Evolutionary conservation across 108 stramenopile species (phyloP), one percentile per base, ranked within the genome.

Genomic region (Skeletonema menzelii): DNA sequence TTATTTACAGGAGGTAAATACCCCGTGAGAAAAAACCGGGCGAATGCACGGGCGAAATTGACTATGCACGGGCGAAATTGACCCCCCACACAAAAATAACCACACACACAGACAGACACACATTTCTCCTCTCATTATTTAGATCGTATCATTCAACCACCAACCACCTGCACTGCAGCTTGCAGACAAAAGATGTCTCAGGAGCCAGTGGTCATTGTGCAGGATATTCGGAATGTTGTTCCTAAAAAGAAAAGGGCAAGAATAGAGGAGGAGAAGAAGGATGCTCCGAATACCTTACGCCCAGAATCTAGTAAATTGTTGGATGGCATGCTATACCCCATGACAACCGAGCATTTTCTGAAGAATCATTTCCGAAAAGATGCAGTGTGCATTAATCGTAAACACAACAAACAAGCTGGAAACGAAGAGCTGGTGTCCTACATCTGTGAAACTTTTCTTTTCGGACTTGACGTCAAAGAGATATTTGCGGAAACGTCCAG

Each of bases 401-500:
- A 67, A n/a, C 15, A 8, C 14, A 59, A 44, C 15, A 7, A 56
- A n/a, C 35, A 62, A 31, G 59, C 56, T 19, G 59, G 49, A 17
- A 55, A 64, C 10, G 63, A 69, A 59, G 65, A 72, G n/a, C 19
- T 85, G 38, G 69, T 79, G 7, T 11, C 55, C 14, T 42, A 66
- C 37, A 84, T 89, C 27, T 55, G 67, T 44, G 28, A 88, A 15
- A 65, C 76, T 32, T 61, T 79, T 53, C 75, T 94, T 56, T 88
- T 76, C 57, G 75, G 77, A 37, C 70, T 91, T 19, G 80, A 92
- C 74, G 57, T 75, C 1, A 67, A 64, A 37, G 38, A 61, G 22
- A 85, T 94, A 56, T 79, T 94, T 37, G 69, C 68, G 56, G 87
- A 95, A 69, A 89, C 86, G 6, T 88, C 87, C 37, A 82, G 79